Conservation (phyloP, 164 flowering plant species). For the Taxillus chinensis region DNA sequence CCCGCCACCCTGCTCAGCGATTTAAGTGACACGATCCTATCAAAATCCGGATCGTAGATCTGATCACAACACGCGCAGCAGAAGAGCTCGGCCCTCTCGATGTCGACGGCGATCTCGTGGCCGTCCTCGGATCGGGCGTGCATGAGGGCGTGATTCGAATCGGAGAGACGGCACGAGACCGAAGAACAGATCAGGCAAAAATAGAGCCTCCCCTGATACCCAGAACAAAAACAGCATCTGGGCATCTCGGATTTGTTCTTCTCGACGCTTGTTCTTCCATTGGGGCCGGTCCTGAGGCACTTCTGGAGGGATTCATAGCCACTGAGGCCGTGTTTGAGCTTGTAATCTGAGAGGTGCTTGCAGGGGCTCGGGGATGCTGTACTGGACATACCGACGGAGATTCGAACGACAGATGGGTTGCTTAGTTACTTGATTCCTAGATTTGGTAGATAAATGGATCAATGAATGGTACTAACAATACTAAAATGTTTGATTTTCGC, state of each 20-base stretch:
- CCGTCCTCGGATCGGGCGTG: slow-evolving; percentile 37
- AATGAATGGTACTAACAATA: not conserved
- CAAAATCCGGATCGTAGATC: slow-evolving; percentile 83
- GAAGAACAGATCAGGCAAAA: slow-evolving; percentile 67
- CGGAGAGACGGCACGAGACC: slow-evolving; percentile 36
- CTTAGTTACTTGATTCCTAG: slow-evolving; percentile 5
- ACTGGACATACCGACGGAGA: slow-evolving; percentile 26
- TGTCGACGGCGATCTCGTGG: slow-evolving; percentile 58
- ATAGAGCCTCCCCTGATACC: slow-evolving; percentile 45
- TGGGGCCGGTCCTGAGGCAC: slow-evolving; percentile 34
- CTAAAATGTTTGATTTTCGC: too few relatives aligned
- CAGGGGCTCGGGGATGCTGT: slow-evolving; percentile 53
- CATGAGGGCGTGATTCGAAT: slow-evolving; percentile 40
- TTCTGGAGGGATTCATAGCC: slow-evolving; percentile 46
- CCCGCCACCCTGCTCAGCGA: slow-evolving; percentile 32
- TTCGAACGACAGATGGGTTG: slow-evolving; percentile 9
- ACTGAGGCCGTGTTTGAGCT: slow-evolving; percentile 41
- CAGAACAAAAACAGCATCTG: slow-evolving; percentile 57
- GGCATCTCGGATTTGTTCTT: slow-evolving; percentile 27
- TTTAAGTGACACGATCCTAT: slow-evolving; percentile 43
- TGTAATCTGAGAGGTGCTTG: slow-evolving; percentile 62
- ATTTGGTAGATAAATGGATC: not conserved
- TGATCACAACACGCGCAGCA: slow-evolving; percentile 72
- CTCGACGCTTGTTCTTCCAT: slow-evolving; percentile 34
- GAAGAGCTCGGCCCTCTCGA: slow-evolving; percentile 72